Base-by-base conservation (phyloP, 306 rosid species). In the Mimosa pudica region DNA sequence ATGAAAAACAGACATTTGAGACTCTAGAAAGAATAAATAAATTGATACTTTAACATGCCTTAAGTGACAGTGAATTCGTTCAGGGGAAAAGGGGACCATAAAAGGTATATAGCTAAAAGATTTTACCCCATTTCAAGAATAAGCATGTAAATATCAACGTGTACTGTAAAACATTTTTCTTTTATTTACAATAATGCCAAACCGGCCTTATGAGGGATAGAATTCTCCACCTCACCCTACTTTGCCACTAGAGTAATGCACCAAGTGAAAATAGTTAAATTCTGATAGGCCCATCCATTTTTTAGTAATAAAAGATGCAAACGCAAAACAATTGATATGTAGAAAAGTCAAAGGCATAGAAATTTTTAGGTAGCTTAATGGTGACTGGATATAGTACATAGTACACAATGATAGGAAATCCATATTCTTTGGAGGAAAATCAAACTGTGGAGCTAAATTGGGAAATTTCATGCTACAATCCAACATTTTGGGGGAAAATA, bases 401-500 rank as follows among this genome's bases (percentile, higher is more conserved):
- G 54, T 18, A 42, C 36, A 42, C 36, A 42, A 67, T 18, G 54
- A 44, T 8, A 69, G 36, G 44, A 32, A 13, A n/a, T 16, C 17
- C 17, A 20, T 46, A 30, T 46, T 38, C 30, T 24, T 24, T 24
- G 30, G 30, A 24, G 30, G 30, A 24, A 24, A 38, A 38, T 38
- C 3, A 38, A 38, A 38, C 42, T 38, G 42, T 5, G 42, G 42
- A 38, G 5, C 4, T 38, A 38, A 38, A 38, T 5, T 38, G 3
- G 38, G 52, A 47, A 52, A 54, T 64, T 36, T 46, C 46, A 7
- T 45, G 54, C 45, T 54, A 58, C 16, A 46, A 45, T 33, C 52
- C 76, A 54, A 82, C 57, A 54, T 64, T 70, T 62, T 24, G 30
- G 10, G 58, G 42, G 70, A 38, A 51, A 9, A 73, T 65, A 73